These are phyloP conservation scores for Euphrasia confusa DNA, from an alignment of 257 asterid genomes.

Conservation along the genomic window DNA sequence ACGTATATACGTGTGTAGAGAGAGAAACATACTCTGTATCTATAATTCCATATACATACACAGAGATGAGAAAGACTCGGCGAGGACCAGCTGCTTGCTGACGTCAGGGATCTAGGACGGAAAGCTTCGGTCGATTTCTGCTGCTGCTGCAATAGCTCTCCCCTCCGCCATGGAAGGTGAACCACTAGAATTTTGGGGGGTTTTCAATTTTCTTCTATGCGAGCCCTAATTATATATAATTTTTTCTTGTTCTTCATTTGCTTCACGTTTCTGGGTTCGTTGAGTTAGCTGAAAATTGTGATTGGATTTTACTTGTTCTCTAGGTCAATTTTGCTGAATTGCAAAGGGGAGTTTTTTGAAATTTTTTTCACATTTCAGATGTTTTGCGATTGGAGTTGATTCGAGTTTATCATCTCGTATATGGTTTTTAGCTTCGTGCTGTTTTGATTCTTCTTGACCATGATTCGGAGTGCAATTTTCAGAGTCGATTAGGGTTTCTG, in stretches of 20 bases:
- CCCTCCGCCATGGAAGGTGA: slow-evolving; percentile 43
- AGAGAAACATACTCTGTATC: slow-evolving; percentile 8
- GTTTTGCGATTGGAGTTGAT: slow-evolving; percentile 5
- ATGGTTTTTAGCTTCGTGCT: slow-evolving; percentile 2
- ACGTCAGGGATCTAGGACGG: slow-evolving; percentile 35
- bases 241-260: background rate
- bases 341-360: background rate
- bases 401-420: background rate
- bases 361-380: too few species aligned
- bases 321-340: slow-evolving; percentile 14
- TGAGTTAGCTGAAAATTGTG: slow-evolving; percentile 27
- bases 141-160: background rate
- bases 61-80: slow-evolving; percentile 20
- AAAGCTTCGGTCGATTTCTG: slow-evolving; percentile 8
- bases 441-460: slow-evolving; percentile 2
- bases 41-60: slow-evolving; percentile 2
- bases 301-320: slow-evolving; percentile 11
- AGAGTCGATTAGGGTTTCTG: slow-evolving; percentile 8
- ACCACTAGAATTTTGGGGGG: slow-evolving; percentile 1
- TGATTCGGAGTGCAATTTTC: background rate
- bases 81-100: slow-evolving; percentile 28
- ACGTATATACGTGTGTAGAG: slow-evolving; percentile 5
- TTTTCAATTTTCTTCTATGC: background rate
- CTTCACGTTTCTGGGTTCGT: background rate
- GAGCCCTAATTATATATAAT: background rate